Conservation (phyloP, 2,329 filamentous ascomycete genomes). For the Fusarium hainanense region DNA sequence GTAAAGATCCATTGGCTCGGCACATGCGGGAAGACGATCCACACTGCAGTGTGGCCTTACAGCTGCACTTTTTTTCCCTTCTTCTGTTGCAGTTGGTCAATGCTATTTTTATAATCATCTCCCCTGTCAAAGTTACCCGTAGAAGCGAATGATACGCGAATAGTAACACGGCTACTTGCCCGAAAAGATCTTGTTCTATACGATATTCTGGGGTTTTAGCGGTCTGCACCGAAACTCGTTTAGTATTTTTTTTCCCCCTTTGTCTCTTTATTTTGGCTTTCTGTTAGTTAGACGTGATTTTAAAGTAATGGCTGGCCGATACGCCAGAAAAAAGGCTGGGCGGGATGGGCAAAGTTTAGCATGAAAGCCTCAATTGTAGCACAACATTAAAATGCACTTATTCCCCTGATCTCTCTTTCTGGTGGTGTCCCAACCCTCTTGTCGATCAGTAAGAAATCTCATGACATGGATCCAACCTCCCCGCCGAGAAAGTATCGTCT, state of each 20-base stretch:
- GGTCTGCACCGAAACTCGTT: constrained; percentile 28
- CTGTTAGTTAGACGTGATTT: background rate
- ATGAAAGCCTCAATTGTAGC: background rate
- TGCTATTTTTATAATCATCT: background rate
- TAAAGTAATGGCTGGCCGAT: constrained; percentile 20
- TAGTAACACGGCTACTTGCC: constrained; percentile 24
- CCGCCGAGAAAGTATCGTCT: constrained; percentile 11
- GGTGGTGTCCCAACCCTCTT: constrained; percentile 15
- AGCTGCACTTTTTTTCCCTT: background rate
- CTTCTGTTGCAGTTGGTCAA: background rate
- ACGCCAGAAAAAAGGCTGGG: constrained; percentile 22
- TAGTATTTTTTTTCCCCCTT: background rate
- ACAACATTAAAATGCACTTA: constrained; percentile 22
- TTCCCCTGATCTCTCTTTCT: background rate
- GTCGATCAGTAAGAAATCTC: constrained; percentile 5
- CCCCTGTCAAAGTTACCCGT: background rate
- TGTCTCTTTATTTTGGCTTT: background rate
- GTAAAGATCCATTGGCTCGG: constrained; percentile 34
- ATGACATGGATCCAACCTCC: constrained; percentile 24
- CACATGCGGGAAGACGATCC: constrained; percentile 24
- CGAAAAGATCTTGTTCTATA: constrained; percentile 8
- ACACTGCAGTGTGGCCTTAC: constrained; percentile 26
- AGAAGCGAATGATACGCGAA: constrained; percentile 29
- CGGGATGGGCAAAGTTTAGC: background rate
- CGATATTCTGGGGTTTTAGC: constrained; percentile 34